These are phyloP conservation scores for Amanita jacksonii DNA, from an alignment of 768 basidiomycete genomes.

Conservation along the genomic window DNA sequence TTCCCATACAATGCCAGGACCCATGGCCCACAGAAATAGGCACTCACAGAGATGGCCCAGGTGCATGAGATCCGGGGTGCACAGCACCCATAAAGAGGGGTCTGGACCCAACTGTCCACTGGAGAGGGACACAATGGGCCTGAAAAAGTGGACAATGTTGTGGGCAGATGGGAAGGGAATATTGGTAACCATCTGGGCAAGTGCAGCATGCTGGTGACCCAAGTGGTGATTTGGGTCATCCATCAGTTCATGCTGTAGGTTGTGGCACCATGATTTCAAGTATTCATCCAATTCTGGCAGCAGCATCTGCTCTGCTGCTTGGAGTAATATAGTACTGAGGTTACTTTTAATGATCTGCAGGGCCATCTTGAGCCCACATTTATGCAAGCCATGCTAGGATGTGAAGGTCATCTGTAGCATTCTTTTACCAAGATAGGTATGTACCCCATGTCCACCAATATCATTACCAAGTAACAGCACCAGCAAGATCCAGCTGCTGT, in stretches of 20 bases:
- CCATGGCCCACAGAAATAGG: no score
- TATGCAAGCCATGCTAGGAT: not conserved
- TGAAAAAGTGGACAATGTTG: no score
- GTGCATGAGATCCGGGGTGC: no score
- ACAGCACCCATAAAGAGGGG: no score
- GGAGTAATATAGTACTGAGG: not conserved
- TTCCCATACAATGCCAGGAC: no score
- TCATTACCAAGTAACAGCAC: not conserved
- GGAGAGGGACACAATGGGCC: no score
- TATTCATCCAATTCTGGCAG: not conserved
- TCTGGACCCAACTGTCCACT: no score
- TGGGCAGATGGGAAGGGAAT: no score
- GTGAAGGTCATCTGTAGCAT: not conserved
- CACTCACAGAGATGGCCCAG: no score
- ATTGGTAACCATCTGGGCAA: no score
- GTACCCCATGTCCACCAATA: not conserved
- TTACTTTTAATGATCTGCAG: not conserved
- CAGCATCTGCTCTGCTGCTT: not conserved
- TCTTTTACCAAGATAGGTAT: not conserved
- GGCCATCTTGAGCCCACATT: not conserved
- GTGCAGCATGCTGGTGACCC: not conserved
- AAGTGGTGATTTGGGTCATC: not conserved
- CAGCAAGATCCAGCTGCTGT: not conserved
- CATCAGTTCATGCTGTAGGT: not conserved
- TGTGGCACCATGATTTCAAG: not conserved